Conservation (phyloP, 2,329 filamentous ascomycete species). For the Phyllosticta capitalensis region DNA sequence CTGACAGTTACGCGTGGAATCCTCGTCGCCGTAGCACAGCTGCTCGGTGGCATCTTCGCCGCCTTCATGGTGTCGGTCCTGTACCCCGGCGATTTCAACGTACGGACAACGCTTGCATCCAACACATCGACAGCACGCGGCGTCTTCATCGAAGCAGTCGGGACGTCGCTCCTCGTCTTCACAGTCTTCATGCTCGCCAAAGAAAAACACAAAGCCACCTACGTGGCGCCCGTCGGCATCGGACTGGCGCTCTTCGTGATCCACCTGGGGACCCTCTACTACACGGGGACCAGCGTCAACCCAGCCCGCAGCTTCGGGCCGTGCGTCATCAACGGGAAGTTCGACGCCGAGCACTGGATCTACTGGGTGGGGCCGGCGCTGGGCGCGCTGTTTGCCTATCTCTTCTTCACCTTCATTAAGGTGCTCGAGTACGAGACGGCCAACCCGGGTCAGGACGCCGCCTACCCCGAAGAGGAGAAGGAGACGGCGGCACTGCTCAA, state of each 20-base stretch:
- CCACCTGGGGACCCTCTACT: conserved; percentile 41
- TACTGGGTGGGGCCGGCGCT: conserved; percentile 40
- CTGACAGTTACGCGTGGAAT: conserved; percentile 18
- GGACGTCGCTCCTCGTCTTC: conserved; percentile 31
- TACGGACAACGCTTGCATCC: conserved; percentile 26
- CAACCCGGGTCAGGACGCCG: conserved; percentile 39
- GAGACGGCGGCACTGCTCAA: conserved; percentile 1
- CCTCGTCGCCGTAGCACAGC: conserved; percentile 26
- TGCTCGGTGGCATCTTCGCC: conserved; percentile 28
- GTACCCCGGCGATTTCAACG: conserved; percentile 25
- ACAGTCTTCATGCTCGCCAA: conserved; percentile 53
- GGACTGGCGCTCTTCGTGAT: conserved; percentile 60
- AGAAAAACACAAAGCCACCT: conserved; percentile 66
- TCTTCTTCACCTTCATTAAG: conserved; percentile 42
- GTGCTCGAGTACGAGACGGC: conserved; percentile 42
- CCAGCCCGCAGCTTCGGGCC: conserved; percentile 34
- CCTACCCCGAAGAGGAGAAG: conserved; percentile 29
- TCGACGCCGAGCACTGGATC: conserved; percentile 33
- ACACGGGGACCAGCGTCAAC: conserved; percentile 35
- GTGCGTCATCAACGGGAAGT: conserved; percentile 28
- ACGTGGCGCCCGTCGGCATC: conserved; percentile 61
- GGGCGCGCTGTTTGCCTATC: conserved; percentile 36
- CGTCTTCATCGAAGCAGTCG: conserved; percentile 32
- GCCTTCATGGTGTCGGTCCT: conserved; percentile 27
- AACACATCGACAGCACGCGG: conserved; percentile 23